Evolutionary conservation across 1,284 basidiomycete genomes (phyloP).

Genomic region (Ceratobasidium sp.): DNA sequence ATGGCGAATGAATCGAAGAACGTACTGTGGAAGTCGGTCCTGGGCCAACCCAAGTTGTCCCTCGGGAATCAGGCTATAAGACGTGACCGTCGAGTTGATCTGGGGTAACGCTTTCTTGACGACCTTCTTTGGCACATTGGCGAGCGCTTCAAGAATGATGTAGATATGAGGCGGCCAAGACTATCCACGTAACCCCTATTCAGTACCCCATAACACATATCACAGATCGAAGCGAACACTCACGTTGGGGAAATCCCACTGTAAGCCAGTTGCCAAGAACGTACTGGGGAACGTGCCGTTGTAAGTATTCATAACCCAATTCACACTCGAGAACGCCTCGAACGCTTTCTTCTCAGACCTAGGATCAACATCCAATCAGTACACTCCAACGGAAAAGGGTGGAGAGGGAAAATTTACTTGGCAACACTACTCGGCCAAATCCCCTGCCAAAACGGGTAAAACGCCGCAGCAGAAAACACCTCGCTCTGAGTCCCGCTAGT

Average conservation of each 20-base stretch:
- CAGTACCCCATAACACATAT: neutral
- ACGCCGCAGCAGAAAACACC: constrained; percentile 79
- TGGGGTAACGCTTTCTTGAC: constrained; percentile 67
- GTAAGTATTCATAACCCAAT: constrained; percentile 84
- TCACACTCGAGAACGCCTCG: constrained; percentile 77
- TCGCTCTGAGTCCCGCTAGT: constrained; percentile 73
- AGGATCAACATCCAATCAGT: constrained; percentile 52
- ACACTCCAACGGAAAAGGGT: neutral
- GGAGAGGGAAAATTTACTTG: constrained; percentile 56
- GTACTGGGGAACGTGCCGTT: constrained; percentile 85
- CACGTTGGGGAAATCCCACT: constrained; percentile 72
- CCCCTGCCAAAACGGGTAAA: constrained; percentile 90
- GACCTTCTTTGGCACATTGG: constrained; percentile 77
- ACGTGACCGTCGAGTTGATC: constrained; percentile 66
- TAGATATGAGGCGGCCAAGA: constrained; percentile 91
- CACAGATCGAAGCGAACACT: neutral
- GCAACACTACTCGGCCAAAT: constrained; percentile 83
- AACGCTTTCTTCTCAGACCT: constrained; percentile 70
- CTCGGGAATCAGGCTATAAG: constrained; percentile 77
- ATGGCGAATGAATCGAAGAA: neutral
- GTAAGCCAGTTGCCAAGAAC: constrained; percentile 81
- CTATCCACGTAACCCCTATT: constrained; percentile 39
- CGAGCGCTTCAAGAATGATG: constrained; percentile 83
- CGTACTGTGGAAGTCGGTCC: constrained; percentile 69
- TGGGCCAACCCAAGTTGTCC: constrained; percentile 83